These are phyloP conservation scores for Penicillium italicum DNA, from an alignment of 2,329 filamentous ascomycete species.

Conservation along the genomic window DNA sequence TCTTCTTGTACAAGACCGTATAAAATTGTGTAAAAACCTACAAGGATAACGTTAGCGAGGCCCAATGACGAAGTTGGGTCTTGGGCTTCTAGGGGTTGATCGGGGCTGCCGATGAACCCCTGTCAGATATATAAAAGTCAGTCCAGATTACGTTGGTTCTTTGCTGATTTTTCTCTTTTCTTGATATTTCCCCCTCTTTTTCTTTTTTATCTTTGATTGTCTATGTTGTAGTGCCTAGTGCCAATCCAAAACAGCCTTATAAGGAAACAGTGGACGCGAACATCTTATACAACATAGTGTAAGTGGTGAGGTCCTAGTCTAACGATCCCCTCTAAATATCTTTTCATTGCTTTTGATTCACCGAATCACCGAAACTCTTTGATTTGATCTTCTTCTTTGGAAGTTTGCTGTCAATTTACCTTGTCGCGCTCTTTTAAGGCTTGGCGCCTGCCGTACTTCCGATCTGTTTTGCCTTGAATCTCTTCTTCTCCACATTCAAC, in stretches of 20 bases:
- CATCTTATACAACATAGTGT: constrained; percentile 2
- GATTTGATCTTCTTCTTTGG: background rate
- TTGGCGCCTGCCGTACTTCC: constrained; percentile 21
- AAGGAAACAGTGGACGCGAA: constrained; percentile 2
- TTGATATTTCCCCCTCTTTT: background rate
- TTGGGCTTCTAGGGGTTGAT: constrained; percentile 3
- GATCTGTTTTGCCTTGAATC: constrained; percentile 20
- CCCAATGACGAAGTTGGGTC: background rate
- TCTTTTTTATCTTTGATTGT: background rate
- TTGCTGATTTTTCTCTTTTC: too few relatives aligned
- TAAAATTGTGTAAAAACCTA: background rate
- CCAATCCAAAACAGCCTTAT: constrained; percentile 5
- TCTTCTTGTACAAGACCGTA: background rate
- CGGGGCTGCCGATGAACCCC: constrained; percentile 11
- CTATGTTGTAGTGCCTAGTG: background rate
- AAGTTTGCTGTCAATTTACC: background rate
- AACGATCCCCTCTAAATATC: background rate
- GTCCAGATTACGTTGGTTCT: background rate
- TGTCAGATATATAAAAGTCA: constrained; percentile 14
- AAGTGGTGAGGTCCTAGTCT: constrained; percentile 9
- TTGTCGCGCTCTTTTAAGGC: constrained; percentile 5
- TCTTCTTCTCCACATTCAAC: constrained; percentile 22
- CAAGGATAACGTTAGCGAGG: background rate
- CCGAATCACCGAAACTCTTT: background rate
- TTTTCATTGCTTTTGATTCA: background rate